These are phyloP conservation scores for Tetracladium marchalianum DNA, from an alignment of 495 filamentous ascomycete genomes.

Conservation along the genomic window DNA sequence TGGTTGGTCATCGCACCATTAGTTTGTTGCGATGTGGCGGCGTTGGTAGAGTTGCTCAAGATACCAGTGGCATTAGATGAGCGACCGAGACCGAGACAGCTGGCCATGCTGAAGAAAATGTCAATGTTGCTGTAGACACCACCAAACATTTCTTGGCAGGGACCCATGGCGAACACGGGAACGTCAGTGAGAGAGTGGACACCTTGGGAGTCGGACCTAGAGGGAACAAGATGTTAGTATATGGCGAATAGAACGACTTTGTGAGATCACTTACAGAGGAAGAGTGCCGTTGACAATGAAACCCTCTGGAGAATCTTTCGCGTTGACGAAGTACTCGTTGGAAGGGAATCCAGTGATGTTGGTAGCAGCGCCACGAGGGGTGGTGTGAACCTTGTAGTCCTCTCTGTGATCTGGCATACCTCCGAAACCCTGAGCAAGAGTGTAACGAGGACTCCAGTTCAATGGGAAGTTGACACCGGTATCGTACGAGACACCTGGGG, in stretches of 20 bases:
- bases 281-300: conserved; percentile 62
- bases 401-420: conserved; percentile 60
- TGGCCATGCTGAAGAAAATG: conserved; percentile 62
- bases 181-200: conserved; percentile 71
- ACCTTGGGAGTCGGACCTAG: conserved; percentile 31
- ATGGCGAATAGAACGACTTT: not conserved
- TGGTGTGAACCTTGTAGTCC: conserved; percentile 51
- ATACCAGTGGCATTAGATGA: conserved; percentile 4
- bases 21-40: not conserved
- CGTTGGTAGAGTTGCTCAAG: not conserved
- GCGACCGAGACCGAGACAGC: conserved; percentile 48
- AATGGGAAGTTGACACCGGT: conserved; percentile 59
- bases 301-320: conserved; percentile 50
- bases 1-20: not conserved
- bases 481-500: conserved; percentile 37
- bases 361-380: conserved; percentile 46
- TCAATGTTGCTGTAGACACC: conserved; percentile 61
- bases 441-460: conserved; percentile 70
- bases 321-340: conserved; percentile 46
- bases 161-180: conserved; percentile 61
- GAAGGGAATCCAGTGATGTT: conserved; percentile 24
- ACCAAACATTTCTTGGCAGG: conserved; percentile 60
- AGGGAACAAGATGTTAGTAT: not conserved
- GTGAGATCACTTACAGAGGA: conserved; percentile 25
- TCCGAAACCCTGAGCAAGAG: conserved; percentile 52